Conservation (phyloP, 345 rosid genomes). For the Salix dunnii region DNA sequence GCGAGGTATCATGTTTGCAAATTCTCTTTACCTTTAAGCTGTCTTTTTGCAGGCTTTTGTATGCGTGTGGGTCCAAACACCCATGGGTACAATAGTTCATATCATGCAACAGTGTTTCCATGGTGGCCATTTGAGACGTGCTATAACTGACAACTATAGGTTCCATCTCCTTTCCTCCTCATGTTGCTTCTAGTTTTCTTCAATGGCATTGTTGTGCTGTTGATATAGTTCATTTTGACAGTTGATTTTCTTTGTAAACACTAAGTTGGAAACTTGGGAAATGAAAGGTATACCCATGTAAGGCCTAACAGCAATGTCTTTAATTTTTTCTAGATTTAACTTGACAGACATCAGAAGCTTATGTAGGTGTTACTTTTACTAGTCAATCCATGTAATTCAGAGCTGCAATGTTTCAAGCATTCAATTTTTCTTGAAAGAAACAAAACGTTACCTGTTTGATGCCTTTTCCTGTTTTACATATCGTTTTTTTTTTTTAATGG, state of each 20-base stretch:
- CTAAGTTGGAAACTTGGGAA: background rate
- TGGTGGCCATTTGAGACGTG: constrained; percentile 12
- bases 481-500: background rate
- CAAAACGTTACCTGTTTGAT: background rate
- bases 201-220: background rate
- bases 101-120: background rate
- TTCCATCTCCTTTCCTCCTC: background rate
- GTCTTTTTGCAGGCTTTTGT: constrained; percentile 8
- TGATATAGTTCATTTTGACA: background rate
- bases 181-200: too few relatives aligned
- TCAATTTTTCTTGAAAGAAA: background rate
- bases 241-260: background rate
- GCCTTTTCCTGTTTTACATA: background rate
- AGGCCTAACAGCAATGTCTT: background rate
- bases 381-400: background rate
- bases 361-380: background rate
- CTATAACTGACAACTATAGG: background rate
- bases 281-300: background rate
- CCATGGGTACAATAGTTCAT: background rate
- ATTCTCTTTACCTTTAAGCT: constrained; percentile 66
- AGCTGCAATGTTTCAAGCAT: background rate
- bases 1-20: constrained; percentile 89
- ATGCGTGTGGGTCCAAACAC: background rate
- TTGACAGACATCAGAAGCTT: background rate
- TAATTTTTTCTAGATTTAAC: background rate